These are phyloP conservation scores for Scheffersomyces illinoinensis DNA, from an alignment of 1,139 yeast genomes.

Conservation along the genomic window DNA sequence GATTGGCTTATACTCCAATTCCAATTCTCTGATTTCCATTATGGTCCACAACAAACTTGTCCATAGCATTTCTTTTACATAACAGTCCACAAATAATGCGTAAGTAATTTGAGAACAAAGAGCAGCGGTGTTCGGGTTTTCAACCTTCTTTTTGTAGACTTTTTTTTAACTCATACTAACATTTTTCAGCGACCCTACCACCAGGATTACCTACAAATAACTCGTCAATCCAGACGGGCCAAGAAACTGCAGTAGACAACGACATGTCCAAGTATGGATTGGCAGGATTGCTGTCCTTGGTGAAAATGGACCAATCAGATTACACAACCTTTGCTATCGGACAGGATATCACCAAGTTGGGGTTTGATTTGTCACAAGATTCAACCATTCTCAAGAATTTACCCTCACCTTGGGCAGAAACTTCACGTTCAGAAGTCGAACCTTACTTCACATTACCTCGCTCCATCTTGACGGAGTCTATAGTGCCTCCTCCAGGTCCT, in stretches of 20 bases:
- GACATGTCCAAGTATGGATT: slow-evolving; percentile 69
- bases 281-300: slow-evolving; percentile 66
- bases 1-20: neutral
- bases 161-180: neutral
- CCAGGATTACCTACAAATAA: slow-evolving; percentile 27
- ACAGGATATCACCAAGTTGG: slow-evolving; percentile 74
- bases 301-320: slow-evolving; percentile 68
- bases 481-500: slow-evolving; percentile 28
- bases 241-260: neutral
- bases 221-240: slow-evolving; percentile 3
- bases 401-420: slow-evolving; percentile 94
- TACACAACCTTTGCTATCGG: slow-evolving; percentile 78
- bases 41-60: neutral
- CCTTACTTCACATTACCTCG: slow-evolving; percentile 69
- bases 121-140: neutral
- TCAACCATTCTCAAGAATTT: slow-evolving; percentile 65
- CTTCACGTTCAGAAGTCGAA: slow-evolving; percentile 87
- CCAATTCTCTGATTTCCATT: neutral
- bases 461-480: slow-evolving; percentile 52
- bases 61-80: neutral
- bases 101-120: neutral
- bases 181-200: slow-evolving; percentile 25
- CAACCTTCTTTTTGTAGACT: neutral
- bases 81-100: neutral
- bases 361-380: slow-evolving; percentile 57